Base-by-base conservation (phyloP, 2,329 filamentous ascomycete genomes). In the Penicillium sp. region DNA sequence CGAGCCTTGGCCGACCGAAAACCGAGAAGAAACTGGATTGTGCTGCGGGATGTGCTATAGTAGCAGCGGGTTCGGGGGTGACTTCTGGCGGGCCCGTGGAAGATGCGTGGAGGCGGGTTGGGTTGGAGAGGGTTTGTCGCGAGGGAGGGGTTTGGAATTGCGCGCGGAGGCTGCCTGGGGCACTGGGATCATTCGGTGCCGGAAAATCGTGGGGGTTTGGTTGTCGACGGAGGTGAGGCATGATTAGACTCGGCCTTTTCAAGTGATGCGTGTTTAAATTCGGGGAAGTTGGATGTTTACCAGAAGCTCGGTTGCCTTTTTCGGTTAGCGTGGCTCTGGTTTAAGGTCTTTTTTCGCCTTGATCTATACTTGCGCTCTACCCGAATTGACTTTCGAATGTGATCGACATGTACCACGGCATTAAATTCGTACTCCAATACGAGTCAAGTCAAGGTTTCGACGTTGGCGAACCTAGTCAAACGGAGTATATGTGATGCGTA, bases 141-240 rank as follows among this genome's bases (percentile, higher is more conserved):
- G 67, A 57, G 1, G 68, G 67, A 9, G 68, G 68, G 9, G 68
- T 71, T 16, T 69, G 66, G 46, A 68, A 71, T 49, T 71, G 68
- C 2, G 58, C 47, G 47, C 60, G 61, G 13, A 63, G 56, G 24
- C 49, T 53, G 16, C 49, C 46, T 7, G 56, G 45, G 7, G 45
- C 45, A 29, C 49, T 58, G 4, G 50, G n/a, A 23, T 52, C 55
- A 54, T 63, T 50, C 39, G 47, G 48, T 4, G 43, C 49, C 23
- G 43, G 38, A 29, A 42, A 42, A 21, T 56, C 57, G 43, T 56
- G 53, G 4, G 53, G 53, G n/a, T 62, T 58, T 9, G 56, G 60
- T 34, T 63, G 61, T 33, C 61, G 57, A n/a, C 60, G 57, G 18
- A 63, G 45, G 45, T 63, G 57, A 50, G 61, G 61, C 61, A 64